Evolutionary conservation across 2,329 filamentous ascomycete genomes (phyloP).

Genomic region (Ophiocordyceps camponoti-rufipedis): DNA sequence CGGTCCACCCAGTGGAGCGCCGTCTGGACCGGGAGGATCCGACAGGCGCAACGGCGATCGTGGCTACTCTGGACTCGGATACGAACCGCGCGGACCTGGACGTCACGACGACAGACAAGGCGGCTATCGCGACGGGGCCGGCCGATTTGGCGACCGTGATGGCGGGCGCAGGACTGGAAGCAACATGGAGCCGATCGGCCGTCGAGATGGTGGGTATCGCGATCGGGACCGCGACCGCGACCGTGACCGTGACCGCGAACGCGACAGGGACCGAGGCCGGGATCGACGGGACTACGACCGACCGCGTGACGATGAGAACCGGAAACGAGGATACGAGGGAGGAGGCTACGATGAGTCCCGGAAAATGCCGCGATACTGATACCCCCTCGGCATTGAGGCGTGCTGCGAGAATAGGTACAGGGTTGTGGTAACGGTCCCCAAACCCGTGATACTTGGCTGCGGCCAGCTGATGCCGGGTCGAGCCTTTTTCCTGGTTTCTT

Average conservation of each 20-base stretch:
- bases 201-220: constrained; percentile 39
- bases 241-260: constrained; percentile 16
- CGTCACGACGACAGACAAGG: constrained; percentile 41
- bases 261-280: constrained; percentile 12
- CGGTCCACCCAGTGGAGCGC: constrained; percentile 36
- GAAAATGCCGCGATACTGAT: constrained; percentile 46
- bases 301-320: constrained; percentile 36
- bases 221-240: constrained; percentile 7
- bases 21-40: constrained; percentile 33
- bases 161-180: constrained; percentile 42
- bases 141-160: constrained; percentile 13
- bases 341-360: constrained; percentile 62
- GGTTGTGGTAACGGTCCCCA: neutral
- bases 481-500: neutral
- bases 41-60: constrained; percentile 25
- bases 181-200: constrained; percentile 70
- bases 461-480: neutral
- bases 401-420: neutral
- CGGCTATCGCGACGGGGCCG: constrained; percentile 28
- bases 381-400: neutral
- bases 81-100: constrained; percentile 34
- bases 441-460: neutral
- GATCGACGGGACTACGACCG: constrained; percentile 26
- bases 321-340: constrained; percentile 59
- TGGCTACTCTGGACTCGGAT: constrained; percentile 29